Percentiles rank a stretch among this genome's conserved stretches.
Evolutionary conservation across 2,329 filamentous ascomycete species (phyloP).

Genomic region (Colletotrichum cereale): DNA sequence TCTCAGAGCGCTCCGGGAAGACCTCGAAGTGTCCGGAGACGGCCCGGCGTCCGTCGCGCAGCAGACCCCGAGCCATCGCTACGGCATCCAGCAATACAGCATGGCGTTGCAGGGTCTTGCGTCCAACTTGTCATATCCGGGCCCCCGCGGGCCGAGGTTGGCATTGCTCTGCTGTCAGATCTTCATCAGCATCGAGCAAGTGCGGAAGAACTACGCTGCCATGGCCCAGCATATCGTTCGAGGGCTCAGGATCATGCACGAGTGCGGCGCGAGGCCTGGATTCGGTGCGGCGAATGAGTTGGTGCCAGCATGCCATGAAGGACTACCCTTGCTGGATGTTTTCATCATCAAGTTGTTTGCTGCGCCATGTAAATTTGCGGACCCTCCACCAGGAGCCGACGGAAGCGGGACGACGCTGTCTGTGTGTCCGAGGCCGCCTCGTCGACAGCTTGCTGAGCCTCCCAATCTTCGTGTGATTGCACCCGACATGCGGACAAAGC

Average conservation of each 20-base stretch:
- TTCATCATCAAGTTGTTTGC: conserved; percentile 58
- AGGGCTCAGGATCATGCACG: conserved; percentile 58
- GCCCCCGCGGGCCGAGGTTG: conserved; percentile 49
- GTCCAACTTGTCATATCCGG: conserved; percentile 51
- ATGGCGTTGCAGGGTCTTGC: conserved; percentile 56
- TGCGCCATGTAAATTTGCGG: conserved; percentile 57
- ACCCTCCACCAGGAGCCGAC: conserved; percentile 43
- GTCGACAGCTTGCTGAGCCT: conserved; percentile 43
- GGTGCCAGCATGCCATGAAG: conserved; percentile 48
- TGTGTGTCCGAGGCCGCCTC: conserved; percentile 41
- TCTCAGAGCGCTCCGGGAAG: conserved; percentile 54
- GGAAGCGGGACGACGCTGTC: conserved; percentile 38
- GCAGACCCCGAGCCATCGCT: conserved; percentile 39
- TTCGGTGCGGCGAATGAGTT: conserved; percentile 46
- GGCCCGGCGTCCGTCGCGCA: conserved; percentile 44
- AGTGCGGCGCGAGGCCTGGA: conserved; percentile 53
- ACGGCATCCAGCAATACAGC: conserved; percentile 54
- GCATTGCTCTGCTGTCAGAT: conserved; percentile 61
- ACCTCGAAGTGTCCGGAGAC: conserved; percentile 52
- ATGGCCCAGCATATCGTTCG: conserved; percentile 58
- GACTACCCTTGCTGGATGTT: conserved; percentile 55
- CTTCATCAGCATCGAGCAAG: conserved; percentile 62
- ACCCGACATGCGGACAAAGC: conserved; percentile 52
- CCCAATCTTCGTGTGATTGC: conserved; percentile 48
- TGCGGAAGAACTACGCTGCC: conserved; percentile 53